Evolutionary conservation across 192 early-diverging fungal species (phyloP).

Genomic region (Dimargaris xerosporica): DNA sequence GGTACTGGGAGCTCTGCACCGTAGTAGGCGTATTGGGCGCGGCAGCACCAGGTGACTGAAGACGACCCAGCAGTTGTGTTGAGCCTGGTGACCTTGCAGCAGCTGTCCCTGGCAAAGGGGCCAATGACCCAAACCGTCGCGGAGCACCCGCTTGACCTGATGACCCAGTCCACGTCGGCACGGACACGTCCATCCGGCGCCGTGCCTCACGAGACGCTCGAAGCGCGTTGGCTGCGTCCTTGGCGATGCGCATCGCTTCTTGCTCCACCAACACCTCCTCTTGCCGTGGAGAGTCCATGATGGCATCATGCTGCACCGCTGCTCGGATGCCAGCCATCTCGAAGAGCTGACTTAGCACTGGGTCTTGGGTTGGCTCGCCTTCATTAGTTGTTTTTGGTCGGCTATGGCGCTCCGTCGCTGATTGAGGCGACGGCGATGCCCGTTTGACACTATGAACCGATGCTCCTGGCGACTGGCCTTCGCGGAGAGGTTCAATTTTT

Average conservation of each 20-base stretch:
- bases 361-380: too few species aligned
- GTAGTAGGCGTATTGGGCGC: slow-evolving; percentile 10
- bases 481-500: slow-evolving; percentile 11
- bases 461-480: too few species aligned
- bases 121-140: background rate
- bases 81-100: too few species aligned
- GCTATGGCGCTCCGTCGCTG: too few species aligned
- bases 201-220: slow-evolving; percentile 51
- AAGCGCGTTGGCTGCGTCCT: slow-evolving; percentile 60
- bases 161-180: slow-evolving; percentile 86
- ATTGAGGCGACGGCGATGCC: too few species aligned
- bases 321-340: slow-evolving; percentile 73
- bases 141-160: slow-evolving; percentile 43
- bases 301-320: slow-evolving; percentile 81
- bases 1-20: slow-evolving; percentile 1
- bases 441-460: too few species aligned
- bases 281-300: slow-evolving; percentile 50
- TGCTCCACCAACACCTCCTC: slow-evolving; percentile 51
- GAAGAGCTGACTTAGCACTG: slow-evolving; percentile 72
- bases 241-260: slow-evolving; percentile 69
- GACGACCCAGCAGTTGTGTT: slow-evolving; percentile 18
- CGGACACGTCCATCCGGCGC: slow-evolving; percentile 40
- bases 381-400: too few species aligned
- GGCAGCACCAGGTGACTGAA: slow-evolving; percentile 21
- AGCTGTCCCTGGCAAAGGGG: slow-evolving; percentile 12